These are phyloP conservation scores for Scopulariopsis brevicaulis DNA, from an alignment of 2,329 filamentous ascomycete genomes.

Conservation along the genomic window DNA sequence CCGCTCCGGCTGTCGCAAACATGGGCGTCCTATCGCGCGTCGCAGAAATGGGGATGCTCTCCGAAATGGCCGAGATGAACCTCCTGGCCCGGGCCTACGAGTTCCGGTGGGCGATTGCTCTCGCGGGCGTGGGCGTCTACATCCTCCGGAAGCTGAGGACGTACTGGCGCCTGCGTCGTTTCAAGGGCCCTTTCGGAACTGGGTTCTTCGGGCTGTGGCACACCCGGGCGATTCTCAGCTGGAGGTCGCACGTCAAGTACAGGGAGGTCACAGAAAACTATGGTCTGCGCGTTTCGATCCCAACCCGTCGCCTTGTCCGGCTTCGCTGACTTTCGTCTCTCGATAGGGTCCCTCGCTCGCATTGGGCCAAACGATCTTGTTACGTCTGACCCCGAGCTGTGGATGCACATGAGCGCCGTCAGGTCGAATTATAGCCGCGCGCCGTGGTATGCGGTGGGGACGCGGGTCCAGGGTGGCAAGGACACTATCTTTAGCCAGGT, in stretches of 20 bases:
- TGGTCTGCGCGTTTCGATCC: slow-evolving; percentile 14
- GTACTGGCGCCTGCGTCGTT: slow-evolving; percentile 24
- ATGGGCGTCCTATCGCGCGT: background rate
- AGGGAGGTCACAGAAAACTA: slow-evolving; percentile 22
- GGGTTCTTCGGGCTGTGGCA: slow-evolving; percentile 28
- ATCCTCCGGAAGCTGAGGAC: slow-evolving; percentile 11
- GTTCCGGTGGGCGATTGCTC: background rate
- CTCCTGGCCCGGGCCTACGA: background rate
- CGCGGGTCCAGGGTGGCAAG: slow-evolving; percentile 38
- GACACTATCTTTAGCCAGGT: slow-evolving; percentile 40
- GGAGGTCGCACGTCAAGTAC: slow-evolving; percentile 21
- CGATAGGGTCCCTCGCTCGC: slow-evolving; percentile 21
- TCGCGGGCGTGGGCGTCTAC: background rate
- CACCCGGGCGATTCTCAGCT: slow-evolving; percentile 17
- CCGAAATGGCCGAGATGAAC: background rate
- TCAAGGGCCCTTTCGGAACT: slow-evolving; percentile 24
- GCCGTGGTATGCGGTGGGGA: slow-evolving; percentile 22
- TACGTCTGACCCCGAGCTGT: slow-evolving; percentile 23
- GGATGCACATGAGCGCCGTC: slow-evolving; percentile 23
- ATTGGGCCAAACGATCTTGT: slow-evolving; percentile 29
- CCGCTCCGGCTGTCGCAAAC: background rate
- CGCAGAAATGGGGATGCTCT: background rate
- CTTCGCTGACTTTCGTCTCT: slow-evolving; percentile 7
- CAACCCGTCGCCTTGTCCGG: slow-evolving; percentile 6
- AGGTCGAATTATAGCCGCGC: slow-evolving; percentile 23